Percentiles rank a stretch among this genome's conserved stretches.
phyloP scores from a whole-genome alignment of 768 basidiomycete genomes.

The Rhizopogon vinicolor region DNA sequence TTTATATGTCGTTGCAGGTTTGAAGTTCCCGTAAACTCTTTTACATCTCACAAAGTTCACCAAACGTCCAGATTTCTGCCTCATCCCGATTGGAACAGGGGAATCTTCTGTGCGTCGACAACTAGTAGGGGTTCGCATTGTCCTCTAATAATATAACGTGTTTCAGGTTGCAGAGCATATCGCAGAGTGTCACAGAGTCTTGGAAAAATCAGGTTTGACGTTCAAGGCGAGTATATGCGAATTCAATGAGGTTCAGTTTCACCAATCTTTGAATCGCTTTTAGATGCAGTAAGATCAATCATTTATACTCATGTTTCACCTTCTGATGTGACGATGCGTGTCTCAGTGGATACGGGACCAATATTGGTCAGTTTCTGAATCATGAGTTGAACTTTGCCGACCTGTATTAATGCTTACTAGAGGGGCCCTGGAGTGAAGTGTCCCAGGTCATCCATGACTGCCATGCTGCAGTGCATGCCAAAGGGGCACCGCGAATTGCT shows the following conservation, averaged over 20 bases:
- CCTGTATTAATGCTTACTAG: constrained; percentile 21
- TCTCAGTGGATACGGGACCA: constrained; percentile 85
- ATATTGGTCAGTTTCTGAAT: constrained; percentile 50
- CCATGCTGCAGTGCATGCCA: constrained; percentile 79
- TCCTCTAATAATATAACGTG: background rate
- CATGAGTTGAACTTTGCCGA: background rate
- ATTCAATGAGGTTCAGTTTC: background rate
- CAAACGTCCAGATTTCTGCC: constrained; percentile 66
- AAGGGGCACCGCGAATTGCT: constrained; percentile 71
- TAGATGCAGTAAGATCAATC: constrained; percentile 34
- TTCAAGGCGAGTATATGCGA: constrained; percentile 56
- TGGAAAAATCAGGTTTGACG: constrained; percentile 77
- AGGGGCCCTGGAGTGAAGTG: constrained; percentile 86
- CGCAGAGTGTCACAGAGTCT: constrained; percentile 77
- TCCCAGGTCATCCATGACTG: constrained; percentile 87
- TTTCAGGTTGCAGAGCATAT: constrained; percentile 69
- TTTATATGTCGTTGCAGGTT: constrained; percentile 78
- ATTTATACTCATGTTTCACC: constrained; percentile 28
- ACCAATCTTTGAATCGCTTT: background rate
- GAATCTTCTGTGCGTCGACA: constrained; percentile 57
- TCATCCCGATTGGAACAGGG: constrained; percentile 80
- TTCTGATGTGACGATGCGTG: constrained; percentile 4
- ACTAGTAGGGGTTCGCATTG: background rate
- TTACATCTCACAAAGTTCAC: background rate
- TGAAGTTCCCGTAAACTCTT: background rate